Base-by-base conservation (phyloP, 202 grass and related monocot genomes). In the Carex sylvatica region DNA sequence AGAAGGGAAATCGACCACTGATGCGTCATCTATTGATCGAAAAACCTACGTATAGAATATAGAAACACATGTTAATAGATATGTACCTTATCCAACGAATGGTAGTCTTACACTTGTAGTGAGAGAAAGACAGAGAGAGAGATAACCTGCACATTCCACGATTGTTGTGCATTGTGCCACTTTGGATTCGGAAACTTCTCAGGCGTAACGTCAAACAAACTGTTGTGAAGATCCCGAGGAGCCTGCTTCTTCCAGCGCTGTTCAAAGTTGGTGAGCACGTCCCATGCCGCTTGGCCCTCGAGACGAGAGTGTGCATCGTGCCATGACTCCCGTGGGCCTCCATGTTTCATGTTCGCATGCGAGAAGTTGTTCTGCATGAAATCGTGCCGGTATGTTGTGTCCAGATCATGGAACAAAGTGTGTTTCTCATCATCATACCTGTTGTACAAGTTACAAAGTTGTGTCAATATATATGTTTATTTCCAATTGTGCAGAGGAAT, bases 361-460 rank as follows among this genome's bases (percentile, higher is more conserved):
- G 58, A 52, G 82, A 89, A 91, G 83, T 97, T 97, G 55, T 91
- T 80, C 82, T 97, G 92, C 73, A 84, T 38, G 83, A 97, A 97
- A 82, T 97, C 95, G 5, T 92, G 23, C 5, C 3, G 11, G 65
- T 86, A 94, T 31, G 83, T 92, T 9, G 90, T 94, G 87, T 91
- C 65, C 0, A 97, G 85, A 36, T 72, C 52, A n/a, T 67, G 15
- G 84, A 97, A 97, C 85, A 97, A 87, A 11, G 92, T 87, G 81
- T 98, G 92, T 0, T 88, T 85, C 90, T 98, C 95, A 23, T 98
- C 88, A 80, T 98, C 92, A 60, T 93, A 98, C 86, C 90, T 87
- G 2, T 71, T 68, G 11, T 76, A 82, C 44, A 70, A 35, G 14
- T 72, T 31, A 22, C 44, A 14, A 61, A 19, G 13, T 82, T 64